Conservation (phyloP, 2,329 filamentous ascomycete genomes). For the Hortaea sp. region DNA sequence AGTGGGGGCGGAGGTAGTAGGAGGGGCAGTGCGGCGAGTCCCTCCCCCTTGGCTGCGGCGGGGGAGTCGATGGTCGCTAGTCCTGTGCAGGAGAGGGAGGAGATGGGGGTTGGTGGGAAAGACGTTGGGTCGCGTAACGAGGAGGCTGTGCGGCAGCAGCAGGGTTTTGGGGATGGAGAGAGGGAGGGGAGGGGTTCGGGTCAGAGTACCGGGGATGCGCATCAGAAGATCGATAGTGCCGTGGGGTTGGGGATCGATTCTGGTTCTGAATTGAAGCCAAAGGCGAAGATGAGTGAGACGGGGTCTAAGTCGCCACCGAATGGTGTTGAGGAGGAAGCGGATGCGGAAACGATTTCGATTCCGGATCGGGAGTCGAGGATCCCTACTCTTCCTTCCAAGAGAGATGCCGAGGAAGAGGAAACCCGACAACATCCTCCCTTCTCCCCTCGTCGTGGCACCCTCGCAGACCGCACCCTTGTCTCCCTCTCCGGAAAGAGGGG, state of each 20-base stretch:
- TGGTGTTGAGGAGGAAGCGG: no score
- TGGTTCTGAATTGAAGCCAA: no score
- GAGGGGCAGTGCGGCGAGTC: constrained; percentile 5
- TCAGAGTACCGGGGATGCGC: background rate
- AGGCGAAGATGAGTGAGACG: no score
- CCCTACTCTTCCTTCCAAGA: no score
- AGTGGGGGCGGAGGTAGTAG: background rate
- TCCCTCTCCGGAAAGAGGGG: background rate
- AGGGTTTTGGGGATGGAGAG: no score
- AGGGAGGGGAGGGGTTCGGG: background rate
- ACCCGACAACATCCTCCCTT: no score
- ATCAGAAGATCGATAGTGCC: constrained; percentile 1
- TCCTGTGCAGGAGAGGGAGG: background rate
- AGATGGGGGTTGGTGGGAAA: background rate
- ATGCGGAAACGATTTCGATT: no score
- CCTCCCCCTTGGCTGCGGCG: background rate
- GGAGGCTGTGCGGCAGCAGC: background rate
- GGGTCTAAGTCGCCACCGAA: no score
- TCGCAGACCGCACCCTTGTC: constrained; percentile 1
- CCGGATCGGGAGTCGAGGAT: no score
- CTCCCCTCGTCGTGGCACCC: background rate
- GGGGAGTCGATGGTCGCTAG: constrained; percentile 2
- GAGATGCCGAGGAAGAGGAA: no score
- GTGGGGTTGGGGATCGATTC: constrained; percentile 1
- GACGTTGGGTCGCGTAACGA: background rate